Percentiles rank a stretch among this genome's conserved stretches.
Conservation (phyloP, 768 basidiomycete species). For the Leccinellum rugosiceps region DNA sequence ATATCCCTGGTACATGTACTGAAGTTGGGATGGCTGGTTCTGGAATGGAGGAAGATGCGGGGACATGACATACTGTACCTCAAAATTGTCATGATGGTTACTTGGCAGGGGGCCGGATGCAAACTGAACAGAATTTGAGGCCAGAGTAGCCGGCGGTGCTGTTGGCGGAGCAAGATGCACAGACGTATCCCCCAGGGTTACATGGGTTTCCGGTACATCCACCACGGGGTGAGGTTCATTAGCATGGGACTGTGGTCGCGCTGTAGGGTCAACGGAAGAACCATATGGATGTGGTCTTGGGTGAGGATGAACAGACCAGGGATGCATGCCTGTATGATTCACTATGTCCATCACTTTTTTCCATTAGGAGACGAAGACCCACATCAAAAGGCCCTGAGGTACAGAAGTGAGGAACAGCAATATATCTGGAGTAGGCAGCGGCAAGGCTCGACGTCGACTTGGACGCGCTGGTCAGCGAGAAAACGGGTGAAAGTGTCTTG, state of each 20-base stretch:
- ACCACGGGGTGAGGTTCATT: neutral
- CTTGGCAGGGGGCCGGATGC: constrained; percentile 30
- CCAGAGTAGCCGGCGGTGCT: constrained; percentile 12
- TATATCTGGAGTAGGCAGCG: neutral
- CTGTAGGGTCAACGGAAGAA: neutral
- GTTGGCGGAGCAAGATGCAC: neutral
- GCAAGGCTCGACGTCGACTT: neutral
- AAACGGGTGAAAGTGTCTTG: neutral
- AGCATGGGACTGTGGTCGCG: constrained; percentile 4
- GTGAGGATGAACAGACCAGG: neutral
- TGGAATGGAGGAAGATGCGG: constrained; percentile 33
- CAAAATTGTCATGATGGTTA: constrained; percentile 34
- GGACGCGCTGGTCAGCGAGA: neutral
- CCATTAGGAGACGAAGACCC: constrained; percentile 1
- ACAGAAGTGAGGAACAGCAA: neutral
- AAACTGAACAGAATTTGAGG: constrained; percentile 26
- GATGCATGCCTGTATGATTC: neutral
- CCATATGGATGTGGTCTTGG: neutral
- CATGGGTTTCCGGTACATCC: neutral
- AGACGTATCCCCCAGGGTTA: neutral
- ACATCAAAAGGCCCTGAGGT: neutral
- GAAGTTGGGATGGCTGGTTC: constrained; percentile 31
- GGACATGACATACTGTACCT: constrained; percentile 48
- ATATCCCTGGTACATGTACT: constrained; percentile 36
- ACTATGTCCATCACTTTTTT: neutral